These are phyloP conservation scores for Hemisphaericaspora xylofermentans DNA, from an alignment of 1,139 yeast genomes.

Conservation along the genomic window DNA sequence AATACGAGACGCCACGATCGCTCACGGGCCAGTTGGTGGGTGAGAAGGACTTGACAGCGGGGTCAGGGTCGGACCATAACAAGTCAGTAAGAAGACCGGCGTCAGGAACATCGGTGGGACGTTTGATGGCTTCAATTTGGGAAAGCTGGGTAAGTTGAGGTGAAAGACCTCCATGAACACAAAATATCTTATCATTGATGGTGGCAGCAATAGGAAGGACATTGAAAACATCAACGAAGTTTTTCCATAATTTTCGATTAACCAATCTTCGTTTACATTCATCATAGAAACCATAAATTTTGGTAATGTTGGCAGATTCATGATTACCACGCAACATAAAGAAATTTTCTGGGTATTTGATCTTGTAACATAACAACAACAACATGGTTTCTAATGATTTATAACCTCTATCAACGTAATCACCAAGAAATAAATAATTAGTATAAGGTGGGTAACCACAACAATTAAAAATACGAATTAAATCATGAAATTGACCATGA, in stretches of 20 bases:
- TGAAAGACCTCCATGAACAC: conserved; percentile 88
- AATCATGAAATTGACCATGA: conserved; percentile 81
- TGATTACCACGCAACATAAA: conserved; percentile 84
- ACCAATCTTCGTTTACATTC: conserved; percentile 78
- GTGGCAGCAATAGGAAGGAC: conserved; percentile 86
- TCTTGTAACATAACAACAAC: conserved; percentile 68
- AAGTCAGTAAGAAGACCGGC: conserved; percentile 78
- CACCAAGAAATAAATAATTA: conserved; percentile 78
- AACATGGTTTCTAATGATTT: conserved; percentile 80
- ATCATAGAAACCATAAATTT: conserved; percentile 84
- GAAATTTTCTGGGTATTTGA: conserved; percentile 80
- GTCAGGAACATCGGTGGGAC: conserved; percentile 90
- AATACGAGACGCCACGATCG: conserved; percentile 84
- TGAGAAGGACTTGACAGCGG: conserved; percentile 45
- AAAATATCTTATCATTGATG: conserved; percentile 78
- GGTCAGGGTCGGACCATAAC: conserved; percentile 87
- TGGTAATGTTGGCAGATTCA: conserved; percentile 80
- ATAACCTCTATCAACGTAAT: conserved; percentile 84
- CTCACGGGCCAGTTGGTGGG: conserved; percentile 70
- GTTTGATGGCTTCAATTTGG: conserved; percentile 66
- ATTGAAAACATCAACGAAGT: conserved; percentile 78
- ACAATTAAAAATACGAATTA: conserved; percentile 68
- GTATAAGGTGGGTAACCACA: conserved; percentile 83
- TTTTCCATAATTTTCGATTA: conserved; percentile 65
- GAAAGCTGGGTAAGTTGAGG: conserved; percentile 66